Base-by-base conservation (phyloP, 352 stramenopile species). In the Pythium plurisporium region DNA sequence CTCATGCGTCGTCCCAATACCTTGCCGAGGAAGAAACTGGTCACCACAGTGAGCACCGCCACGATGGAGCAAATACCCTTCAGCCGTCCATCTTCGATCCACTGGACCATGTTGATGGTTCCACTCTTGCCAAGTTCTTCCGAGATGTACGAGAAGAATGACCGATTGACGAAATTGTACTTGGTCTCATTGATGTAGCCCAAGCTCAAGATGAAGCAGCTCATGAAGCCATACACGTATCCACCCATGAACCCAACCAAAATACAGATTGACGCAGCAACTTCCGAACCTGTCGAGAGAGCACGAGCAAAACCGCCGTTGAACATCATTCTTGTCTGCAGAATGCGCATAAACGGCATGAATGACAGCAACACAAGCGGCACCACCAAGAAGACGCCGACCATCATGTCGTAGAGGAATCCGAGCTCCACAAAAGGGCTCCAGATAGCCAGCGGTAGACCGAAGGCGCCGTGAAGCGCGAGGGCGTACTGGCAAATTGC, bases 261-360 rank as follows among this genome's bases (percentile, higher is more conserved):
- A 34, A 93, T 70, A 47, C 79, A 90, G 52, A 95, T 58, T 23
- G 80, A 88, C 12, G 82, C 83, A 0, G 84, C 82, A 23, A 82
- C 91, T 45, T 95, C 83, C 57, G 82, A 91, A 22, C 82, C 86
- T 33, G 82, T 87, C 54, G 82, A 91, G 56, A 95, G 56, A 0
- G 83, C 80, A 36, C 80, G 80, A 11, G 86, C 92, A 42, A 95
- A 95, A 37, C 86, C 82, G 20, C 83, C 84, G 53, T 95, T 95
- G 67, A 94, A 95, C 86, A 95, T 95, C 83, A 95, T 95, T 29
- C 86, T 82, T 34, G 86, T 93, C 52, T 95, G 86, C 50, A 94
- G 88, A 7, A 82, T 94, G 34, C 79, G 82, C 83, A 95, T 94
- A 59, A 94, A 95, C 20, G 83, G 86, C 54, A 95, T 82, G 17